Conservation (phyloP, 768 basidiomycete genomes). For the Trametopsis cervina region DNA sequence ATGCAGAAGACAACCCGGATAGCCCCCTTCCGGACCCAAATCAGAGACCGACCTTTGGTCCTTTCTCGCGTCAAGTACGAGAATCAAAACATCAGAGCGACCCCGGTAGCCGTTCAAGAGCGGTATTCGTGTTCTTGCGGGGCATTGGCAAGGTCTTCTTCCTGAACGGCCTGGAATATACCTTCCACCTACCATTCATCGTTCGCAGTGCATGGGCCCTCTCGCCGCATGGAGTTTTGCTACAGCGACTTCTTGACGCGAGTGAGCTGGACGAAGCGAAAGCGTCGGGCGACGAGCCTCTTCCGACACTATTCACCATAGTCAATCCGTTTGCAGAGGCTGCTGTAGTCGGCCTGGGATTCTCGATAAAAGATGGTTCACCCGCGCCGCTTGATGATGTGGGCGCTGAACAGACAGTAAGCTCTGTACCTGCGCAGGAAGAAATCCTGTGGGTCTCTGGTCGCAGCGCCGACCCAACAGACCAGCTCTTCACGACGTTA, state of each 20-base stretch:
- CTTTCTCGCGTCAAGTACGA: conserved; percentile 26
- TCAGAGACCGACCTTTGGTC: conserved; percentile 31
- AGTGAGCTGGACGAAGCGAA: conserved; percentile 62
- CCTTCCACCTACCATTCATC: conserved; percentile 75
- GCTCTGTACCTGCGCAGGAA: conserved; percentile 55
- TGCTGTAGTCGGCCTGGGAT: conserved; percentile 60
- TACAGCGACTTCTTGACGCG: conserved; percentile 66
- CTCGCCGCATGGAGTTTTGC: conserved; percentile 70
- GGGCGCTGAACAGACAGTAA: conserved; percentile 46
- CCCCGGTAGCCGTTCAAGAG: conserved; percentile 39
- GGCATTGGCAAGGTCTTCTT: conserved; percentile 68
- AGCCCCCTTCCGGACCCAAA: conserved; percentile 20
- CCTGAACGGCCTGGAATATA: conserved; percentile 65
- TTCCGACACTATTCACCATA: conserved; percentile 80
- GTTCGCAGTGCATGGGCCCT: conserved; percentile 76
- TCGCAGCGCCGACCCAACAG: conserved; percentile 31
- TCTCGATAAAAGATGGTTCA: conserved; percentile 14
- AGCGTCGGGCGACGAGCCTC: conserved; percentile 52
- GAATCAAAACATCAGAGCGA: conserved; percentile 32
- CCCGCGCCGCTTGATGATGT: conserved; percentile 43
- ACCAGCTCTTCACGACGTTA: conserved; percentile 53
- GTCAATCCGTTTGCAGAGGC: conserved; percentile 74
- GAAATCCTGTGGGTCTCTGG: conserved; percentile 56
- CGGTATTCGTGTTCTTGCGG: conserved; percentile 73
- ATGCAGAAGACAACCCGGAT: conserved; percentile 20